phyloP scores from a whole-genome alignment of 202 grass and related monocot genomes.

The Schoenoplectus tabernaemontani region DNA sequence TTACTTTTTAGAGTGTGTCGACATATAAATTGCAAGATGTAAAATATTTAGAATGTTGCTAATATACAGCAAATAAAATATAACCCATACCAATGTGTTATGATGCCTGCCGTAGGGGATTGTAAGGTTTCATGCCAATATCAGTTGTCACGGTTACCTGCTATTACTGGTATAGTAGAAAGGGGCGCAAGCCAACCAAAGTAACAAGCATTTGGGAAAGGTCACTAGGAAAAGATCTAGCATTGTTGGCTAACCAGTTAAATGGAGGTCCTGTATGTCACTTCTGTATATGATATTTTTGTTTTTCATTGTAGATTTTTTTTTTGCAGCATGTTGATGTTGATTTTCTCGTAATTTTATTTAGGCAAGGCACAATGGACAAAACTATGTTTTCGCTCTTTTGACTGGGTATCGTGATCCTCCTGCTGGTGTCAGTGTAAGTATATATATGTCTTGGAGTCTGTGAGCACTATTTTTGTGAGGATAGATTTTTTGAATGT shows the following conservation, averaged over 20 bases:
- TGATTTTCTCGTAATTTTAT: slow-evolving; percentile 2
- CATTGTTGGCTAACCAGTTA: background rate
- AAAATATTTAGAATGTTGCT: background rate
- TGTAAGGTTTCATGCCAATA: background rate
- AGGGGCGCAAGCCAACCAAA: background rate
- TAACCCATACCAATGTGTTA: background rate
- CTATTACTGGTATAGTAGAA: background rate
- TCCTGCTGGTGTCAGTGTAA: slow-evolving; percentile 77
- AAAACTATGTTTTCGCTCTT: slow-evolving; percentile 84
- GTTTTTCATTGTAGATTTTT: background rate
- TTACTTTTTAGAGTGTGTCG: background rate
- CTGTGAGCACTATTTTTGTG: background rate
- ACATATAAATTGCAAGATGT: background rate
- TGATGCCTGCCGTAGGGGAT: background rate
- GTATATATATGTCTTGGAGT: slow-evolving; percentile 1
- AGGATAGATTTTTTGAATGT: background rate
- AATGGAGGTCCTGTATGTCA: background rate
- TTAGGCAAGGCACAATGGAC: slow-evolving; percentile 87
- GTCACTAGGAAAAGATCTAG: background rate
- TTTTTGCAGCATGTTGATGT: background rate
- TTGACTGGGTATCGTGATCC: slow-evolving; percentile 78
- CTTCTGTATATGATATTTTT: background rate
- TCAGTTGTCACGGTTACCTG: background rate
- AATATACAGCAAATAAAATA: background rate
- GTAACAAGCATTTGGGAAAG: background rate